Evolutionary conservation across 2,329 filamentous ascomycete species (phyloP), one percentile per base, ranked within the genome.

Genomic region (Pseudogymnoascus sp.): DNA sequence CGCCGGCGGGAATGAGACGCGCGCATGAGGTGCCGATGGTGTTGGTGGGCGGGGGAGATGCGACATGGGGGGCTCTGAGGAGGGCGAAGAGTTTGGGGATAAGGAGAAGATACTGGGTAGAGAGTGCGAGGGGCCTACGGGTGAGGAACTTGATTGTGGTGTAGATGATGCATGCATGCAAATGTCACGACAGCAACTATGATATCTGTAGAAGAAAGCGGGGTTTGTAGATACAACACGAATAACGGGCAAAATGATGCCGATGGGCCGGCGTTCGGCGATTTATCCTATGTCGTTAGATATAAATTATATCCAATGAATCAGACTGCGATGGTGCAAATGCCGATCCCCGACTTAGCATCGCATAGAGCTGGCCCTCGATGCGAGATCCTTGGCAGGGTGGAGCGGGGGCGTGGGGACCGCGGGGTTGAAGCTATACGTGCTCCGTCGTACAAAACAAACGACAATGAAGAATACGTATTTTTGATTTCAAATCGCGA

Each of bases 61-160:
- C 81, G 61, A 83, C 83, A 9, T 88, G 91, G 67, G 79, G 81
- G 28, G 74, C 86, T 61, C 77, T 97, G 32, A 78, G 74, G 41
- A 75, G 77, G 47, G 85, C 88, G n/a, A 79, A 77, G 60, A 86
- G 84, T 3, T 73, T 97, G 2, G 91, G 90, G 0, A 76, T 97
- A 64, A 83, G 89, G 69, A 81, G 91, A 71, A 79, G 90, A 68
- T 97, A 91, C 73, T 84, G 84, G 69, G 85, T 97, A 43, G 84
- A 88, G 70, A 95, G 90, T 64, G 22, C 32, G 12, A 86, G 93
- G 73, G 92, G 91, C 0, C 74, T 91, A 47, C 79, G 82, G 64
- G 89, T 97, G 67, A 82, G 80, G 57, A 97, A 97, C 77, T 76
- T 96, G 67, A 78, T 91, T 68, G 84, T 95, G 47, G 63, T 72